A percentile compares a stretch with the other conserved stretches of the same genome.
Conservation (phyloP, 2,329 filamentous ascomycete species). For the Aspergillus transmontanensis region DNA sequence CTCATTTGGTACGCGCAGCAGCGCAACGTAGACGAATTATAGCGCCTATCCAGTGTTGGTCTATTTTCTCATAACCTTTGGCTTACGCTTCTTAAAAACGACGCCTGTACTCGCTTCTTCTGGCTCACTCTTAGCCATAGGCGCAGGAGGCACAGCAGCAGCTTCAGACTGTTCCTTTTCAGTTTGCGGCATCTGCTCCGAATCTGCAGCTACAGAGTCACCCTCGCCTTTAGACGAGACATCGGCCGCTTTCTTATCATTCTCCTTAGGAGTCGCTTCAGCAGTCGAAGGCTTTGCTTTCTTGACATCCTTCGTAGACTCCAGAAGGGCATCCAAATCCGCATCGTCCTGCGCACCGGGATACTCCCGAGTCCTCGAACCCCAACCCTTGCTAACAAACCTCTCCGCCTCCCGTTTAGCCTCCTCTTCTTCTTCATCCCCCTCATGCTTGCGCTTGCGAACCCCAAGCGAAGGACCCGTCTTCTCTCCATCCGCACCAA, state of each 20-base stretch:
- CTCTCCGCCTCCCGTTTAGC: slow-evolving; percentile 33
- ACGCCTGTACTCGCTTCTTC: slow-evolving; percentile 35
- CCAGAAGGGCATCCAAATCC: slow-evolving; percentile 48
- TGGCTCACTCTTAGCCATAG: slow-evolving; percentile 15
- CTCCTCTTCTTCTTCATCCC: slow-evolving; percentile 46
- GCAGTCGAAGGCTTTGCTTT: slow-evolving; percentile 29
- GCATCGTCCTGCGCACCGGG: slow-evolving; percentile 42
- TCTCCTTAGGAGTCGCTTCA: slow-evolving; percentile 17
- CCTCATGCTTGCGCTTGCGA: slow-evolving; percentile 49
- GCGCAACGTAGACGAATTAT: neutral
- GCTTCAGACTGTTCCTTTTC: slow-evolving; percentile 9
- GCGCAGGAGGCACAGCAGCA: neutral
- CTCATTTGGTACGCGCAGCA: neutral
- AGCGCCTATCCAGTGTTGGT: neutral
- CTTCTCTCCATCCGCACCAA: slow-evolving; percentile 38
- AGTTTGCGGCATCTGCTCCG: slow-evolving; percentile 4
- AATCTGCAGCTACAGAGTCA: slow-evolving; percentile 7
- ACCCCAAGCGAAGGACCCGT: slow-evolving; percentile 48
- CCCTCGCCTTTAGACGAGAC: slow-evolving; percentile 21
- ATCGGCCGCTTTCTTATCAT: slow-evolving; percentile 1
- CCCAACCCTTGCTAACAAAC: slow-evolving; percentile 47
- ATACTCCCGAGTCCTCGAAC: slow-evolving; percentile 43
- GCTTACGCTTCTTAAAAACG: slow-evolving; percentile 54
- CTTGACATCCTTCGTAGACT: slow-evolving; percentile 43
- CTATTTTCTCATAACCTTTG: slow-evolving; percentile 46